Evolutionary conservation across 768 basidiomycete genomes (phyloP).

Genomic region (Suillus subalutaceus): DNA sequence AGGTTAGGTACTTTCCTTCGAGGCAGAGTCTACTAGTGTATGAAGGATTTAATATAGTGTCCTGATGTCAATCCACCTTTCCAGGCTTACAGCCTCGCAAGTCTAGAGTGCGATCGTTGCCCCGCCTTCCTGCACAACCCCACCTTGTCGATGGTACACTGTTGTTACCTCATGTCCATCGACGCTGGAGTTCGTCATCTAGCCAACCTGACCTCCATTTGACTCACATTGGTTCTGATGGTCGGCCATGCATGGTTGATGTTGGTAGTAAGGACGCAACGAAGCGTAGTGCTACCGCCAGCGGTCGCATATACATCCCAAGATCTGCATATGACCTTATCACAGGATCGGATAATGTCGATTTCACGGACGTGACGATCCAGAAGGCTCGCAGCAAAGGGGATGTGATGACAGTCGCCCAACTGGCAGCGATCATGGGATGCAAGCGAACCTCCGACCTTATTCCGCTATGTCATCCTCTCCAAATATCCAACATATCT

Average conservation of each 20-base stretch:
- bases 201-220: conserved; percentile 32
- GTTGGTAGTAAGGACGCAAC: conserved; percentile 65
- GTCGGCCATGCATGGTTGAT: conserved; percentile 84
- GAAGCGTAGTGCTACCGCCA: conserved; percentile 72
- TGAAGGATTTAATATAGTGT: background rate
- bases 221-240: conserved; percentile 74
- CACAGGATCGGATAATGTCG: conserved; percentile 30
- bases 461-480: conserved; percentile 87
- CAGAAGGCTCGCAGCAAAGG: conserved; percentile 66
- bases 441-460: conserved; percentile 82
- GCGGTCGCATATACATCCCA: conserved; percentile 72
- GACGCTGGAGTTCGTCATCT: conserved; percentile 27
- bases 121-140: background rate
- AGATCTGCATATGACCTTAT: conserved; percentile 66
- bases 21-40: conserved; percentile 10
- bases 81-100: conserved; percentile 13
- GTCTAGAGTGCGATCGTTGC: conserved; percentile 10
- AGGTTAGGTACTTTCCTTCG: conserved; percentile 66
- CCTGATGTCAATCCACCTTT: conserved; percentile 7
- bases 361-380: conserved; percentile 30
- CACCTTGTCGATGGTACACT: background rate
- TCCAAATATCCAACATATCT: conserved; percentile 70
- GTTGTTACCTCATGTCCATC: conserved; percentile 15
- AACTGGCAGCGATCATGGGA: conserved; percentile 87
- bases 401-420: conserved; percentile 72